These are phyloP conservation scores for Sporothrix variecibatus DNA, from an alignment of 2,329 filamentous ascomycete species.

Conservation along the genomic window DNA sequence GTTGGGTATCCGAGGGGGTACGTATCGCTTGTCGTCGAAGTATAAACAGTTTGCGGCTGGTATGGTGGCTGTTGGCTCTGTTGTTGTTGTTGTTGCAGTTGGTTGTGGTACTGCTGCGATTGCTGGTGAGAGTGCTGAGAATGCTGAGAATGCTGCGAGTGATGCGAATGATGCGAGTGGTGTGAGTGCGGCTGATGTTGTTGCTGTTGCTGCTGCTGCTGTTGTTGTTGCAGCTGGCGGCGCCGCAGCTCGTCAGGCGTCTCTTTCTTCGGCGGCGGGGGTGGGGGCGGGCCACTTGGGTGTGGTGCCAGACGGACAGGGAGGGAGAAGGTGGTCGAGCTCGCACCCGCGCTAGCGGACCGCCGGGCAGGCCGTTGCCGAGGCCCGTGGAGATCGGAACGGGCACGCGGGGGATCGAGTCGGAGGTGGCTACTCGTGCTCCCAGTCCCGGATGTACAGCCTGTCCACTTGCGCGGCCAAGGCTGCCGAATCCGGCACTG, in stretches of 20 bases:
- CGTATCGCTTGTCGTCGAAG: slow-evolving; percentile 27
- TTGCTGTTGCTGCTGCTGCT: slow-evolving; percentile 20
- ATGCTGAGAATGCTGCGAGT: background rate
- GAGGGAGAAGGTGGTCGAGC: slow-evolving; percentile 58
- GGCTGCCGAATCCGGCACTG: slow-evolving; percentile 40
- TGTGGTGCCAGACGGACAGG: slow-evolving; percentile 65
- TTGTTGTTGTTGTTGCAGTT: slow-evolving; percentile 20
- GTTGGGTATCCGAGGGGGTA: slow-evolving; percentile 38
- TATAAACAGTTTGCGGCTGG: slow-evolving; percentile 23
- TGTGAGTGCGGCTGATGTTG: slow-evolving; percentile 15
- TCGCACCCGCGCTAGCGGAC: slow-evolving; percentile 42
- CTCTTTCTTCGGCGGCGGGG: slow-evolving; percentile 58
- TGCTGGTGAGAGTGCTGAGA: background rate
- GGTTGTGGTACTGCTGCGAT: slow-evolving; percentile 18
- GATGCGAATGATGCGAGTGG: slow-evolving; percentile 9
- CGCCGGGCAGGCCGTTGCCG: slow-evolving; percentile 37
- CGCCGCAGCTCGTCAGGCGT: slow-evolving; percentile 55
- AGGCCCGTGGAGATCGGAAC: slow-evolving; percentile 33
- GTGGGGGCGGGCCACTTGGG: slow-evolving; percentile 59
- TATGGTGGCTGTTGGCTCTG: slow-evolving; percentile 19
- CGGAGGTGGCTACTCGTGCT: slow-evolving; percentile 53
- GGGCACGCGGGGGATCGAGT: slow-evolving; percentile 54
- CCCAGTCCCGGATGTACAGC: slow-evolving; percentile 56
- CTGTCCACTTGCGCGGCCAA: slow-evolving; percentile 50
- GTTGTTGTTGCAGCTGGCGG: slow-evolving; percentile 25